Evolutionary conservation across 2,329 filamentous ascomycete species (phyloP).

Genomic region (Ophiostoma sp.): DNA sequence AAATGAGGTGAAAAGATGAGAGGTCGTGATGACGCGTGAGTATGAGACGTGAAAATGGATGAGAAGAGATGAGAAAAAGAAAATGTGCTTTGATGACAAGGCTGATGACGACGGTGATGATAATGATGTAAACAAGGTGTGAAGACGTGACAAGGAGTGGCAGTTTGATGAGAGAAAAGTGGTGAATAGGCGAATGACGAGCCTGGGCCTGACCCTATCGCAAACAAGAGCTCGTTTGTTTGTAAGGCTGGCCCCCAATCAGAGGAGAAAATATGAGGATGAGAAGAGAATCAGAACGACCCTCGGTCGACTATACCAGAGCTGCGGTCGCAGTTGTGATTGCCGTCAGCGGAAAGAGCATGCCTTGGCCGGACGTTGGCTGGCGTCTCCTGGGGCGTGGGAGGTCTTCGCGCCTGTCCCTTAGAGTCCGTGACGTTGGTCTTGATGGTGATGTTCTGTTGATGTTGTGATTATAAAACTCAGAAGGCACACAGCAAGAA

Average conservation of each 20-base stretch:
- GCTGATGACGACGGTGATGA: background rate
- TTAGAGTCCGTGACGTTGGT: background rate
- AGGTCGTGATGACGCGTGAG: background rate
- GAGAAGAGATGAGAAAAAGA: background rate
- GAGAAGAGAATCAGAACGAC: background rate
- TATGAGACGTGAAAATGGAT: background rate
- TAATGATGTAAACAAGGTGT: background rate
- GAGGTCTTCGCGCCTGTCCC: background rate
- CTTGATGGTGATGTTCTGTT: background rate
- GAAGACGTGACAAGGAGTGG: background rate
- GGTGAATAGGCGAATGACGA: background rate
- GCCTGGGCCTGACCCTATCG: background rate
- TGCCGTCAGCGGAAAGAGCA: background rate
- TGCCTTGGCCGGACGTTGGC: slow-evolving; percentile 6
- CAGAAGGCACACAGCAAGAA: background rate
- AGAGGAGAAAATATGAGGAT: background rate
- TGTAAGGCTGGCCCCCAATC: slow-evolving; percentile 21
- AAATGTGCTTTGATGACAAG: background rate
- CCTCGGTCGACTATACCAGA: background rate
- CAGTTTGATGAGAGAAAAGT: background rate
- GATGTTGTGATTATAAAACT: slow-evolving; percentile 17
- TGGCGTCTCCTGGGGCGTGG: background rate
- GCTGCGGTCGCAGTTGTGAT: background rate
- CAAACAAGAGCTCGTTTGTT: slow-evolving; percentile 17
- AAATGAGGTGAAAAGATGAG: background rate